Base-by-base conservation (phyloP, 495 filamentous ascomycete species). In the Aspergillus carlsbadensis region DNA sequence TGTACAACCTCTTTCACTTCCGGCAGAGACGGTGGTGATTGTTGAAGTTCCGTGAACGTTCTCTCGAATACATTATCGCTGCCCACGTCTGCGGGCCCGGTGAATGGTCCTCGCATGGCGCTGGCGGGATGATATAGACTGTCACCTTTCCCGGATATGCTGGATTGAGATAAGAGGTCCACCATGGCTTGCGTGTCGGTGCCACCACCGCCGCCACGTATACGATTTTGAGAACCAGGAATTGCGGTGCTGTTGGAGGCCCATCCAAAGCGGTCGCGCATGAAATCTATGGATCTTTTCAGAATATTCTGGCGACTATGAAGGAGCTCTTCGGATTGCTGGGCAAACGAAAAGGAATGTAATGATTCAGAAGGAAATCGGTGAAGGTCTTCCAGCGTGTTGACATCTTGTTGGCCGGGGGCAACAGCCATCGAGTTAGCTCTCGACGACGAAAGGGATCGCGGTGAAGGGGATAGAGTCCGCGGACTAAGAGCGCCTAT, bases 281-380 rank as follows among this genome's bases (percentile, higher is more conserved):
- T 94, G 67, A 98, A 98, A 71, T 98, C 95, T 58, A 98, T 88
- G 13, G 92, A 95, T 51, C 92, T 80, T 67, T 96, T 97, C 63
- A 99, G 67, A 17, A 96, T 87, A 73, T 91, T 97, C 66, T 98
- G 95, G 43, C 95, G 84, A 65, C 78, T 96, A 64, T 96, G 89
- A 24, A 98, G 81, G 41, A 88, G 78, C 62, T 97, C 92, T 65
- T 96, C 93, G 5, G 92, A 92, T 70, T 96, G 93, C 55, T 96
- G 90, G 3, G 95, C 91, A 69, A 99, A 99, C 29, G 95, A 98
- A 74, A 99, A 99, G 0, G 95, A 98, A 68, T 99, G 94, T 54
- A 99, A 72, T 1, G 94, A 99, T 70, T 99, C 94, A 62, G 89
- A 89, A 2, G 95, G 93, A 66, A 98, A 99, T 41, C 92, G 84